These are phyloP conservation scores for Sporisorium reilianum DNA, from an alignment of 1,284 basidiomycete genomes.

Conservation along the genomic window DNA sequence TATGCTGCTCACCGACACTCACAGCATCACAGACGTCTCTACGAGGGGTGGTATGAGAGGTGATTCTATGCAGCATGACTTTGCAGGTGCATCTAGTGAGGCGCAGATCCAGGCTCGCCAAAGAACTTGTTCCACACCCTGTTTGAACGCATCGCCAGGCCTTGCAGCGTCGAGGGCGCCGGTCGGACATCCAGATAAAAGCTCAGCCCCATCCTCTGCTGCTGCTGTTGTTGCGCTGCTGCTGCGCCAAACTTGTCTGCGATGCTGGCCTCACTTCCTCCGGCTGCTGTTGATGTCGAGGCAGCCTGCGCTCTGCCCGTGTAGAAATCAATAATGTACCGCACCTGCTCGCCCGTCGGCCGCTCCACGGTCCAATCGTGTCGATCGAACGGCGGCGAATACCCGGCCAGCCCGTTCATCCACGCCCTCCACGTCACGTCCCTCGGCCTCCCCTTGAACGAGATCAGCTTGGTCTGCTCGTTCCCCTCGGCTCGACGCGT, in stretches of 20 bases:
- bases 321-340: slow-evolving; percentile 99
- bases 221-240: slow-evolving; percentile 10
- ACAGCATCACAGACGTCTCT: neutral
- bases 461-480: slow-evolving; percentile 80
- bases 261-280: slow-evolving; percentile 39
- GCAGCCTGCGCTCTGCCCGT: slow-evolving; percentile 76
- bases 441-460: slow-evolving; percentile 75
- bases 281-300: slow-evolving; percentile 50
- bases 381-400: slow-evolving; percentile 92
- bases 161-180: slow-evolving; percentile 90
- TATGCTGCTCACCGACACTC: too few species aligned
- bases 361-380: slow-evolving; percentile 98
- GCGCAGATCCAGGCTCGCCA: slow-evolving; percentile 29
- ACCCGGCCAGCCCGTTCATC: slow-evolving; percentile 87
- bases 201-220: slow-evolving; percentile 68
- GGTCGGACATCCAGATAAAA: slow-evolving; percentile 96
- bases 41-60: neutral
- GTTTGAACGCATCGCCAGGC: slow-evolving; percentile 77
- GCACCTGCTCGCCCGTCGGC: slow-evolving; percentile 80
- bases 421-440: slow-evolving; percentile 81
- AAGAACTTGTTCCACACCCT: slow-evolving; percentile 43
- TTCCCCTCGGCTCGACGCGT: slow-evolving; percentile 13
- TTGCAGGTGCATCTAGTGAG: too few species aligned
- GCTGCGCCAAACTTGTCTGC: slow-evolving; percentile 21
- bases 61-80: neutral